Evolutionary conservation across 441 rosid genomes (phyloP), one percentile per base, ranked within the genome.

Genomic region (Pelargonium myrrhifolium): DNA sequence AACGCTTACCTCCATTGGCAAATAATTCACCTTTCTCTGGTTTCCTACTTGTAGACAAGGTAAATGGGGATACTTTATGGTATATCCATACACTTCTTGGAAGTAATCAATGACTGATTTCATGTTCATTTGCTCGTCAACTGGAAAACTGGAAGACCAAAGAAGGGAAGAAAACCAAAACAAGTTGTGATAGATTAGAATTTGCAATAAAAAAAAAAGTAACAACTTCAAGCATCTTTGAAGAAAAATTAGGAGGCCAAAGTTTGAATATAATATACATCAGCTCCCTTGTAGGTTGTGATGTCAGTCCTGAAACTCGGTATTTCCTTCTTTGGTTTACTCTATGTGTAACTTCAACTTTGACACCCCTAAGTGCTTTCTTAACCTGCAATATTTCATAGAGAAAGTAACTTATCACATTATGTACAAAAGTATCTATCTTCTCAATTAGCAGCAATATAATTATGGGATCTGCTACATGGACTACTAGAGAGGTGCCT

Each of bases 41-140:
- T 78, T 83, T 74, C 87, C 87, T 24, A 80, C 85, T 77, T 81
- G 79, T 43, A 81, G 83, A 70, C 80, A 80, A 58, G 84, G 87
- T 56, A 80, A 63, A 68, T 78, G 84, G 1, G 80, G 49, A n/a
- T 81, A 71, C 53, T 42, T 67, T 60, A 81, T 77, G 21, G 71
- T 70, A 75, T 72, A 81, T 14, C 79, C 82, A 69, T 83, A 83
- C 72, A 68, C 67, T 64, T 83, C 87, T 62, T 68, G 70, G 55
- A 83, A 83, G 70, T 83, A 79, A 58, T 81, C 83, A 18, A 78
- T 76, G 26, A 83, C 87, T n/a, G 83, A 74, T 71, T 81, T 83
- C 83, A 77, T 79, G 68, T 77, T 79, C 75, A 73, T 80, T 35
- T 78, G 76, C 35, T 79, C 83, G 65, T 81, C 83, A 40, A 79